Conservation (phyloP, 257 asterid species). For the Nicotiana tabacum region DNA sequence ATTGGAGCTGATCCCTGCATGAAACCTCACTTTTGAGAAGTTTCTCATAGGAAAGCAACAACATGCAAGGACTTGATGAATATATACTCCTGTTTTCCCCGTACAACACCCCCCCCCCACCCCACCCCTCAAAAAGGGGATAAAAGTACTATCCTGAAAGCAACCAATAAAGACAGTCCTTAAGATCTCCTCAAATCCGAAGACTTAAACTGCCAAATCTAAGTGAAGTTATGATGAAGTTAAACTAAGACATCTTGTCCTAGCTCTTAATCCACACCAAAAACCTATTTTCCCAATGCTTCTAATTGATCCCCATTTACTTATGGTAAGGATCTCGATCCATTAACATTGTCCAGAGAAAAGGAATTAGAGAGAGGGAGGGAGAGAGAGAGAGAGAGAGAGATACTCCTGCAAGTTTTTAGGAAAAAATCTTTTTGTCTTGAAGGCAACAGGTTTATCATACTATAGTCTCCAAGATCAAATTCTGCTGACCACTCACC, state of each 20-base stretch:
- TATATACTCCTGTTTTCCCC: neutral
- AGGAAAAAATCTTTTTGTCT: neutral
- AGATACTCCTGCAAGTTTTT: neutral
- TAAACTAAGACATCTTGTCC: neutral
- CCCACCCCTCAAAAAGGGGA: neutral
- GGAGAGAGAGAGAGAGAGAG: neutral
- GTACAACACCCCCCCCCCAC: neutral
- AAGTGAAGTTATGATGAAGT: neutral
- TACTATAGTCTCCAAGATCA: neutral
- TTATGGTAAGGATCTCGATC: neutral
- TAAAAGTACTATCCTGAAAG: neutral
- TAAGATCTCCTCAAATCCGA: neutral
- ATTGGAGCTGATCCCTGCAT: conserved; percentile 72
- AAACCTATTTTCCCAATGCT: neutral
- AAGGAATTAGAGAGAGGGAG: neutral
- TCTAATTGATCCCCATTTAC: conserved; percentile 5
- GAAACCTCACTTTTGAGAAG: conserved; percentile 5
- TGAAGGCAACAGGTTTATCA: neutral
- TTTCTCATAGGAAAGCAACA: neutral
- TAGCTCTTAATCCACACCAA: neutral
- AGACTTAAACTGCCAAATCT: neutral
- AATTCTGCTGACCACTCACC: neutral
- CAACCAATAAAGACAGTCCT: neutral
- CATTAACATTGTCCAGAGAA: neutral
- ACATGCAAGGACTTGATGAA: neutral